These are phyloP conservation scores for Scheffersomyces ergatensis DNA, from an alignment of 805 yeast genomes.

Conservation along the genomic window DNA sequence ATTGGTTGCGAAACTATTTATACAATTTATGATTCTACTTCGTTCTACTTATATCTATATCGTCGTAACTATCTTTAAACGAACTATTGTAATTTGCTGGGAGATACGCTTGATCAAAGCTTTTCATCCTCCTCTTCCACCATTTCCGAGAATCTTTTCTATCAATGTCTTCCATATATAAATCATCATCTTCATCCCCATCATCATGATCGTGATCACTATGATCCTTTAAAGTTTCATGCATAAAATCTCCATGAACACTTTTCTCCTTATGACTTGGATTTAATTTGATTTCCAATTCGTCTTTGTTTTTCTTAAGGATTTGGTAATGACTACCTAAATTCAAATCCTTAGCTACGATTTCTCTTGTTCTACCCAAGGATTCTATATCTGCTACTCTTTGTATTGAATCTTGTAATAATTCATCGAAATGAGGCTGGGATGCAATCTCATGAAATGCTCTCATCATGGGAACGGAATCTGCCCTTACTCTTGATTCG, in stretches of 20 bases:
- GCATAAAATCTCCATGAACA: constrained; percentile 18
- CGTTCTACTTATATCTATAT: constrained; percentile 5
- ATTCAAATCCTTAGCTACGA: constrained; percentile 67
- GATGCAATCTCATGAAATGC: constrained; percentile 77
- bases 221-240: constrained; percentile 11
- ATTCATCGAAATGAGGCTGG: constrained; percentile 67
- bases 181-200: constrained; percentile 33
- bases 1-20: no score
- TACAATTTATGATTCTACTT: no score
- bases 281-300: constrained; percentile 7
- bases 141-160: constrained; percentile 48
- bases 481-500: constrained; percentile 70
- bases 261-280: constrained; percentile 15
- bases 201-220: constrained; percentile 13
- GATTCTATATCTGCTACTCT: constrained; percentile 76
- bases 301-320: constrained; percentile 12
- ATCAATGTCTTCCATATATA: constrained; percentile 62
- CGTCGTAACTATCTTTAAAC: constrained; percentile 3
- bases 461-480: constrained; percentile 86
- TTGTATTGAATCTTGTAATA: constrained; percentile 61
- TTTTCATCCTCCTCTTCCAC: constrained; percentile 47
- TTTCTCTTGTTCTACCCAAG: constrained; percentile 72
- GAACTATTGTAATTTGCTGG: constrained; percentile 4
- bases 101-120: constrained; percentile 23
- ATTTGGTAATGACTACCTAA: constrained; percentile 46